Evolutionary conservation across 1,139 yeast species (phyloP), one percentile per base, ranked within the genome.

Genomic region (Debaryomycetaceae sp.): DNA sequence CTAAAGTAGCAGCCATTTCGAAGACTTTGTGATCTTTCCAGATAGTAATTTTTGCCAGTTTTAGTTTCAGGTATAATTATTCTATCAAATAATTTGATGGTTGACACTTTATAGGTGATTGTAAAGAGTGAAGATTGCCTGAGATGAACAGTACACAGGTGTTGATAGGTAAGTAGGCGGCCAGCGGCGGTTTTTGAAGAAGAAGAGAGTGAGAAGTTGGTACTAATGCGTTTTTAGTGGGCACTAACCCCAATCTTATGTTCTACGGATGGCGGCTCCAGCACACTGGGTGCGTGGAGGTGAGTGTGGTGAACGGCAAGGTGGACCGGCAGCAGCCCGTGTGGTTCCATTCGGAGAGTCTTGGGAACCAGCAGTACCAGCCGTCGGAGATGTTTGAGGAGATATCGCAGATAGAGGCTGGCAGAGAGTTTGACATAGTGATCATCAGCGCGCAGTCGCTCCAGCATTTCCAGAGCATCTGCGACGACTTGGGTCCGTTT

Each of bases 181-280:
- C 6, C 4, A 39, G 13, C 9, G 8, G 8, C 11, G 31, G 31
- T 27, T 7, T 27, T 13, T 4, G 13, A 14, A 27, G 13, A 5
- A 36, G 8, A 14, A 1, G 3, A 5, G 4, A 17, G 11, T 11
- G 5, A 13, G 41, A 39, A 44, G 34, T 36, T 22, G 14, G 22
- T 55, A 57, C 60, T 56, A 58, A 56, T 59, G 24, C 14, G 33
- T 22, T 31, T 44, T 29, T 52, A 61, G 72, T 76, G 53, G 81
- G 82, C 29, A 57, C 67, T 31, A 77, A 75, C 54, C 78, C 81
- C 14, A 75, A 76, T 53, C 57, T 76, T 24, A 69, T 73, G 24
- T 77, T 76, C 54, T 77, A 78, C 56, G 75, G 70, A 37, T 78
- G 81, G 81, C 60, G 79, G 43, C 56, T 76, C 43, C 68, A 62